Base-by-base conservation (phyloP, 2,329 filamentous ascomycete species). In the Pseudogymnoascus sp. region DNA sequence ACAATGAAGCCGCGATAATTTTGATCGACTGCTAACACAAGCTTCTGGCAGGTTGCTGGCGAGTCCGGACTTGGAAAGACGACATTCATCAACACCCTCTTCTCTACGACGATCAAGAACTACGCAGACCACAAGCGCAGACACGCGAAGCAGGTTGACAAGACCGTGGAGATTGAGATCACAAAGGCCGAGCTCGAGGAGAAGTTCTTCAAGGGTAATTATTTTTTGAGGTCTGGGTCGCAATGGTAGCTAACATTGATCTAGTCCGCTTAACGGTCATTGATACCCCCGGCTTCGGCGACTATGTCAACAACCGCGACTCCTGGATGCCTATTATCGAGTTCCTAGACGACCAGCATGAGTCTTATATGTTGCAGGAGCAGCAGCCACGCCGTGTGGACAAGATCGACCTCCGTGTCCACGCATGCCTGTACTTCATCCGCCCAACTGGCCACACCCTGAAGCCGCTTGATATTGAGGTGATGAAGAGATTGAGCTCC, bases 311-410 rank as follows among this genome's bases (percentile, higher is more conserved):
- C 88, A 99, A 99, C 86, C 90, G 93, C 74, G 94, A 99, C 79
- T 97, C 94, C 66, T 99, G 94, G 94, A 95, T 96, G 85, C 94
- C 94, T 75, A 97, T 99, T 75, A 97, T 99, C 78, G 94, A 99
- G 79, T 99, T 99, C 82, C 84, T 99, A 72, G 94, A 99, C 79
- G 94, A 99, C 80, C 94, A 99, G 84, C 95, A 99, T 78, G 94
- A 99, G 83, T 99, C 94, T 37, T 99, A 99, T 80, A 99, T 99
- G 94, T 85, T 99, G 75, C 94, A 99, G 83, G 94, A 99, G 86
- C 94, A 99, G 80, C 94, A 99, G 80, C 94, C 95, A 71, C 91
- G 91, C 78, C 92, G 94, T 73, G 87, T 89, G 73, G 94, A 99
- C 83, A 99, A 97, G 86, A 99, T 99, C 72, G 94, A 99, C 75